These are phyloP conservation scores for Didymosphaeria variabile DNA, from an alignment of 2,329 filamentous ascomycete species.

Conservation along the genomic window DNA sequence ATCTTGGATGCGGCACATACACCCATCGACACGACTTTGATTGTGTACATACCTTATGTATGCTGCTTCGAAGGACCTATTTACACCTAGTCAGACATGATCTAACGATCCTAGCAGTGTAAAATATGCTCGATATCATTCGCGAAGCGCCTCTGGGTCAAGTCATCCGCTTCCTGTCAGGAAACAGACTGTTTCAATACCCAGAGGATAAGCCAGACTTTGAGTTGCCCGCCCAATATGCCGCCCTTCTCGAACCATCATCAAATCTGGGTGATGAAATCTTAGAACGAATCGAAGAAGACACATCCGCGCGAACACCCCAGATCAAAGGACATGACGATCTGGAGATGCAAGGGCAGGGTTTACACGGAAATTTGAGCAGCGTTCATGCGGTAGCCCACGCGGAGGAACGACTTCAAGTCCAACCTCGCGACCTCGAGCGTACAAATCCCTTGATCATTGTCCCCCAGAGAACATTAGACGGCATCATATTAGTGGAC, in stretches of 20 bases:
- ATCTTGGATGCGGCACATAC: no score
- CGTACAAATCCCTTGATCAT: neutral
- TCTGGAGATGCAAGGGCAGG: neutral
- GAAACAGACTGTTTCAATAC: slow-evolving; percentile 61
- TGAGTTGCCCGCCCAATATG: slow-evolving; percentile 49
- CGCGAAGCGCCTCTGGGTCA: slow-evolving; percentile 65
- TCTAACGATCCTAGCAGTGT: no score
- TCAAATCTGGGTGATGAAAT: no score
- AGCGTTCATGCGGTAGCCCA: neutral
- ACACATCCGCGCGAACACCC: no score
- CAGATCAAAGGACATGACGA: neutral
- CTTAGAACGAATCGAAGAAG: no score
- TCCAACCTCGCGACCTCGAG: neutral
- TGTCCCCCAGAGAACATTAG: neutral
- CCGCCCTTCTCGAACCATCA: neutral
- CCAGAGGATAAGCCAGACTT: slow-evolving; percentile 65
- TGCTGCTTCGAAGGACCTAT: no score
- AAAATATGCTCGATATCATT: slow-evolving; percentile 50
- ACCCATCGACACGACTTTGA: no score
- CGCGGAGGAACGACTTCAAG: neutral
- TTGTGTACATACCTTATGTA: no score
- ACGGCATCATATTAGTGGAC: neutral
- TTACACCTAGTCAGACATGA: no score
- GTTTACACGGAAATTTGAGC: neutral
- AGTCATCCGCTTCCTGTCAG: slow-evolving; percentile 60